Conservation (phyloP, 306 rosid genomes). For the Vigna radiata region DNA sequence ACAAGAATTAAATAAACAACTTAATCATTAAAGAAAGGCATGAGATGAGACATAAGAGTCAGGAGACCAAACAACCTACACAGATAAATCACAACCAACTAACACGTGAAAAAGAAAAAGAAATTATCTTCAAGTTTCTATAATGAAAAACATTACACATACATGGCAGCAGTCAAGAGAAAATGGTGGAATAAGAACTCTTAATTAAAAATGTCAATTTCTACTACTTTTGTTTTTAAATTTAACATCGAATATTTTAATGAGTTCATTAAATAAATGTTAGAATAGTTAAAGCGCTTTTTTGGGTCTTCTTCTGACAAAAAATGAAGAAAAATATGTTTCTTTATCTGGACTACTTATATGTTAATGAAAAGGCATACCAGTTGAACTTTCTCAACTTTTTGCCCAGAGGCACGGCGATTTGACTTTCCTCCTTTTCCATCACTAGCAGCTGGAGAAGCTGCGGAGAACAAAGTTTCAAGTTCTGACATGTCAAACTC, state of each 20-base stretch:
- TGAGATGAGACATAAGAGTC: constrained; percentile 16
- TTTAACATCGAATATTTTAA: constrained; percentile 3
- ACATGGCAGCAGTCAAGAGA: constrained; percentile 10
- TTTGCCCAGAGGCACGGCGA: constrained; percentile 56
- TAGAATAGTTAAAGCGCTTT: constrained; percentile 4
- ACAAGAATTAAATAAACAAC: constrained; percentile 32
- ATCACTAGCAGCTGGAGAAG: constrained; percentile 63
- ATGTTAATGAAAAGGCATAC: constrained; percentile 52
- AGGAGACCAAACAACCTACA: constrained; percentile 21
- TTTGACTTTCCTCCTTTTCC: constrained; percentile 63
- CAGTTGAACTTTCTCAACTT: constrained; percentile 90
- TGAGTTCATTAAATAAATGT: not conserved
- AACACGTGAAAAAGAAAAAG: constrained; percentile 22
- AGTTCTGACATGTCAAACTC: constrained; percentile 98
- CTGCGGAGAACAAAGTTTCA: constrained; percentile 87
- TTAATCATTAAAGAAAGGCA: constrained; percentile 22
- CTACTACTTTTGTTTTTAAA: not conserved
- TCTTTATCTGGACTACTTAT: constrained; percentile 3
- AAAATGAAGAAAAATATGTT: constrained; percentile 12
- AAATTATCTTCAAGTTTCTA: constrained; percentile 14
- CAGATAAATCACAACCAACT: constrained; percentile 21
- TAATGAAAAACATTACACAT: constrained; percentile 28
- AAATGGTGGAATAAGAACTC: constrained; percentile 8
- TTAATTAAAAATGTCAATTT: constrained; percentile 18
- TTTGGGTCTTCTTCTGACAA: constrained; percentile 3